Base-by-base conservation (phyloP, 768 basidiomycete species). In the Kwoniella botswanensis region DNA sequence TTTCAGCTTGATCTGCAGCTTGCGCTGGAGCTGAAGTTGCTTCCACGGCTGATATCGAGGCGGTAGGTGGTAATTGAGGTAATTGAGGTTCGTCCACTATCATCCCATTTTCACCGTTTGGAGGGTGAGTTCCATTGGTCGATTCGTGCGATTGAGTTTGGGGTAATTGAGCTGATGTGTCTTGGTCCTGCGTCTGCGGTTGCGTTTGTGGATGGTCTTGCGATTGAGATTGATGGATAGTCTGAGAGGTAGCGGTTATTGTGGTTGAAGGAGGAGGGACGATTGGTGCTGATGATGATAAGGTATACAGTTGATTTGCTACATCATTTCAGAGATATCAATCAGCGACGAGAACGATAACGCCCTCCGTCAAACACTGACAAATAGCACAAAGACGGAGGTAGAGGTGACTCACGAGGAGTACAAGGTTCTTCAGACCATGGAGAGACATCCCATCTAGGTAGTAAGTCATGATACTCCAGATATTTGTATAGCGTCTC, bases 401-500 rank as follows among this genome's bases (percentile, higher is more conserved):
- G 26, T 26, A 26, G 26, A 26, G 26, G 46, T 35, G 10, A 75
- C 76, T 74, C 41, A 81, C 79, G 79, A 29, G 78, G 76, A 46
- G 70, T 76, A 56, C 76, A 77, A 2, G 79, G 76, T 1, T 81
- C 72, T 68, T 81, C 79, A n/a, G 78, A 79, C 79, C 79, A 81
- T 13, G 79, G 79, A 2, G 79, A 81, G 13, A 68, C 67, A 50
- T 74, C 71, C 74, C 74, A 81, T 65, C 75, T 71, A 2, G 79
- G 79, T 63, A 81, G 62, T 6, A 81, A 70, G 46, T 81, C 79
- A 59, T 79, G 71, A 44, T 65, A 44, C 55, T 81, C 77, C n/a
- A 81, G 69, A 64, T 81, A 81, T 54, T 63, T 63, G 67, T 81
- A 79, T 26, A 81, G 63, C 6, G 77, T 77, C 52, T 79, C 77